Conservation (phyloP, 805 yeast genomes). For the Priceomyces medius region DNA sequence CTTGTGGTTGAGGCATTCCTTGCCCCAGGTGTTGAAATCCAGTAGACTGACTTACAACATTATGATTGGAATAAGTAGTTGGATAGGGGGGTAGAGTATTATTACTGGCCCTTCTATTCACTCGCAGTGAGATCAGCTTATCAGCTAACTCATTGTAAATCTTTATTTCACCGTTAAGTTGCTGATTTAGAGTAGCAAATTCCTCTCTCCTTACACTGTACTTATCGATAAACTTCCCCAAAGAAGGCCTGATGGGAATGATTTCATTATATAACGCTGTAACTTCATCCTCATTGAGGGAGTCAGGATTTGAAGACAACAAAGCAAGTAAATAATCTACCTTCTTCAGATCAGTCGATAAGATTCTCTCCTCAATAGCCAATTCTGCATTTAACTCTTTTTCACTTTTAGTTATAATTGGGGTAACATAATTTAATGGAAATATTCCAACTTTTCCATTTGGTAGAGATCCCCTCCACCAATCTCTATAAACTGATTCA, state of each 20-base stretch:
- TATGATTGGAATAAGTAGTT: neutral
- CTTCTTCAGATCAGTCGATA: conserved; percentile 50
- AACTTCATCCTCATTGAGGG: conserved; percentile 58
- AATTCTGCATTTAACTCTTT: conserved; percentile 55
- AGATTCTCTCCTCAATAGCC: conserved; percentile 51
- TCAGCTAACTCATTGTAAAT: conserved; percentile 71
- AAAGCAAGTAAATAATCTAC: conserved; percentile 70
- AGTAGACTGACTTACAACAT: neutral
- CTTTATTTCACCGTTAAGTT: conserved; percentile 65
- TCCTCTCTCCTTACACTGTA: conserved; percentile 79
- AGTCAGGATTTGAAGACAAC: conserved; percentile 33
- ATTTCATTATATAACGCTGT: conserved; percentile 72
- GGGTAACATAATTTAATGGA: conserved; percentile 88
- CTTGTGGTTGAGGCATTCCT: neutral
- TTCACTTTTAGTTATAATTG: conserved; percentile 63
- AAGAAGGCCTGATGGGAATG: conserved; percentile 67
- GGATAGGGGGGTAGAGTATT: conserved; percentile 10
- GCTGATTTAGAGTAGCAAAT: conserved; percentile 64
- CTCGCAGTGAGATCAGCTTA: conserved; percentile 26
- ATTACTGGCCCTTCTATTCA: conserved; percentile 11
- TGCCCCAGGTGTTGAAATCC: neutral
- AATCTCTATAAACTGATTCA: conserved; percentile 85
- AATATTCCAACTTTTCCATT: conserved; percentile 82
- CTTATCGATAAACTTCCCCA: conserved; percentile 74
- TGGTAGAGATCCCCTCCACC: conserved; percentile 88